phyloP scores from a whole-genome alignment of 352 stramenopile genomes.

The Phytophthora lateralis region DNA sequence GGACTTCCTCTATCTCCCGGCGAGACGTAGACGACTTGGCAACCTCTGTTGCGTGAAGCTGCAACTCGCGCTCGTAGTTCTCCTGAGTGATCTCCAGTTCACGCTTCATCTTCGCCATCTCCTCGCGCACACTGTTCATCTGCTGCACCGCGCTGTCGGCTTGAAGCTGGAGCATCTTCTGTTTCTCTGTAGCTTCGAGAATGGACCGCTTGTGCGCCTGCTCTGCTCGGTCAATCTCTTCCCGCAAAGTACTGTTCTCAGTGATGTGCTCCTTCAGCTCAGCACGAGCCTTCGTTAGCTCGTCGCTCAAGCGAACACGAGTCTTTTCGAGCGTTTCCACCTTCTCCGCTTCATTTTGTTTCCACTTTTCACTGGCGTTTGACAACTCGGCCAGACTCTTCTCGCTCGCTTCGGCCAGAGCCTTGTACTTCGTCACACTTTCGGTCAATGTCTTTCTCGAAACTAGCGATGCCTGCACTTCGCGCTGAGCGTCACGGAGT shows the following conservation, averaged over 20 bases:
- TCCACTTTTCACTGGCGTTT: slow-evolving; percentile 66
- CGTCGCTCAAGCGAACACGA: slow-evolving; percentile 39
- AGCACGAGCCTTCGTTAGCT: slow-evolving; percentile 52
- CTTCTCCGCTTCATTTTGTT: slow-evolving; percentile 55
- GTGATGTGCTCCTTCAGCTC: slow-evolving; percentile 64
- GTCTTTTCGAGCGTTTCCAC: slow-evolving; percentile 50
- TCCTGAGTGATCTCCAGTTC: slow-evolving; percentile 60
- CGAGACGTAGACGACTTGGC: slow-evolving; percentile 54
- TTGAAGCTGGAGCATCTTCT: slow-evolving; percentile 55
- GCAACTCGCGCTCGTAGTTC: slow-evolving; percentile 87
- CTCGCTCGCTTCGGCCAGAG: slow-evolving; percentile 75
- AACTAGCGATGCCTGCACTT: slow-evolving; percentile 59
- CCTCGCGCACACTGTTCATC: slow-evolving; percentile 49
- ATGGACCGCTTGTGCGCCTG: slow-evolving; percentile 44
- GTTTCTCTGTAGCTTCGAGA: slow-evolving; percentile 49
- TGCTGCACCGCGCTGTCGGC: slow-evolving; percentile 49
- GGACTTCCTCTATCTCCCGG: slow-evolving; percentile 58
- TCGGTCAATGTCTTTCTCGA: slow-evolving; percentile 69
- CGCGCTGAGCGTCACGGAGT: slow-evolving; percentile 60
- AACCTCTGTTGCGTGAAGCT: slow-evolving; percentile 75
- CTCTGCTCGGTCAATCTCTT: slow-evolving; percentile 63
- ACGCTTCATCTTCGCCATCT: slow-evolving; percentile 47
- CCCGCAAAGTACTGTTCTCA: slow-evolving; percentile 66
- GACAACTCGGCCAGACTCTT: slow-evolving; percentile 72
- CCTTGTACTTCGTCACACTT: slow-evolving; percentile 74